These are phyloP conservation scores for Malassezia yamatoensis DNA, from an alignment of 1,284 basidiomycete species.

Conservation along the genomic window DNA sequence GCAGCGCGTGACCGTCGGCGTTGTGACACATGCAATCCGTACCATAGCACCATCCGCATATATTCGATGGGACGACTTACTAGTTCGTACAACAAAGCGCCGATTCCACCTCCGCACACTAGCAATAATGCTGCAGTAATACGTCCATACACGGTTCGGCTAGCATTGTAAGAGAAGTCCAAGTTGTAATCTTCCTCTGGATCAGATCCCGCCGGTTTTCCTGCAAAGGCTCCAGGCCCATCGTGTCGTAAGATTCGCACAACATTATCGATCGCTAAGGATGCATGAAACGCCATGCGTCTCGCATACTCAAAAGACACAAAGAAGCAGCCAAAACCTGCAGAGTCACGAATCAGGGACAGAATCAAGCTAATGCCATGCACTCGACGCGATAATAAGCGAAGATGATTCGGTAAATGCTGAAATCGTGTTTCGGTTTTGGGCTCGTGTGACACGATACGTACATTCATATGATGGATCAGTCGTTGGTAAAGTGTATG, in stretches of 20 bases:
- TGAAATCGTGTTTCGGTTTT: slow-evolving; percentile 1
- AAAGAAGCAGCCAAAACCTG: slow-evolving; percentile 49
- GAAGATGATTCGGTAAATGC: slow-evolving; percentile 11
- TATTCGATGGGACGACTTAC: slow-evolving; percentile 48
- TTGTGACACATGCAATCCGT: slow-evolving; percentile 19
- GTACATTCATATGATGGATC: slow-evolving; percentile 8
- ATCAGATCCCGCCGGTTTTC: neutral
- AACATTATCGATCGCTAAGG: slow-evolving; percentile 18
- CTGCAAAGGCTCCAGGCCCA: neutral
- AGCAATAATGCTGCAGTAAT: slow-evolving; percentile 35
- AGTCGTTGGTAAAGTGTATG: slow-evolving; percentile 19
- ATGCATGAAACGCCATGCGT: slow-evolving; percentile 35
- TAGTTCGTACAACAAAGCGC: slow-evolving; percentile 38
- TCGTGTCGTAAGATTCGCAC: neutral
- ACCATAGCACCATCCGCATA: slow-evolving; percentile 45
- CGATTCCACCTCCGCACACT: slow-evolving; percentile 37
- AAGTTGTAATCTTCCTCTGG: slow-evolving; percentile 11
- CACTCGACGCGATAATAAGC: slow-evolving; percentile 23
- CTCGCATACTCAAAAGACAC: slow-evolving; percentile 48
- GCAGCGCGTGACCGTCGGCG: neutral
- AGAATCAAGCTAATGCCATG: slow-evolving; percentile 44
- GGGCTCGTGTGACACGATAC: neutral
- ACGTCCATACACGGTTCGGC: slow-evolving; percentile 31
- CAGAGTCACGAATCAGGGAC: slow-evolving; percentile 44
- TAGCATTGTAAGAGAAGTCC: slow-evolving; percentile 37